Base-by-base conservation (phyloP, 768 basidiomycete species). In the Pisolithus albus region DNA sequence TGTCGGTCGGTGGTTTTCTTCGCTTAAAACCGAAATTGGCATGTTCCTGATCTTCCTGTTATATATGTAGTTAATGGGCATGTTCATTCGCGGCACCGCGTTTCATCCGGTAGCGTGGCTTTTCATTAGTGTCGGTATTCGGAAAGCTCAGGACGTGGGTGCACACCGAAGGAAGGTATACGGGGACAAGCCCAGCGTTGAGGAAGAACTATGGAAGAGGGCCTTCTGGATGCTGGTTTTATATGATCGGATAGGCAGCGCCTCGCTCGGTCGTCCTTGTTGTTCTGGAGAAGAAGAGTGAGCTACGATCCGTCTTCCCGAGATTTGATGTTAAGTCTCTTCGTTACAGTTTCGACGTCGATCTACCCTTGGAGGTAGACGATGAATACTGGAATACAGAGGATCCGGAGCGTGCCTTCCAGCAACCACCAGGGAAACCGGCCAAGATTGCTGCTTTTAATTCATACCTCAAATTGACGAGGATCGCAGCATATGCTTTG, bases 361-460 rank as follows among this genome's bases (percentile, higher is more conserved):
- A 90, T 43, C 70, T 88, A 32, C 88, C 88, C 38, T 74, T 88
- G 11, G 88, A 91, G 64, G 84, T 92, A 13, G 88, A 94, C 56
- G 84, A 86, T 58, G 80, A 84, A 55, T 90, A 82, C 61, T 93
- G 88, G 89, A 77, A 81, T 54, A 69, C 67, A 16, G 71, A 66
- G 49, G 75, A 75, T 50, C 72, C 78, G 11, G 64, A 70, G 9
- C 62, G 66, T 24, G 74, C 77, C 26, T 91, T 88, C 67, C 75
- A 77, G 53, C 91, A 92, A 57, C 90, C 88, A 9, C 61, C 69
- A 11, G 77, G 70, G 10, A 73, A 79, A 52, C 82, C 84, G 16
- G 78, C 81, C 23, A 69, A 66, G 45, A 67, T 88, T 34, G 63
- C 83, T 16, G 76, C 72, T 18, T 91, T 91, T 65, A 82, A 80